Evolutionary conservation across 164 flowering plant species (phyloP), one percentile per base, ranked within the genome.

Genomic region (Macadamia tetraphylla): DNA sequence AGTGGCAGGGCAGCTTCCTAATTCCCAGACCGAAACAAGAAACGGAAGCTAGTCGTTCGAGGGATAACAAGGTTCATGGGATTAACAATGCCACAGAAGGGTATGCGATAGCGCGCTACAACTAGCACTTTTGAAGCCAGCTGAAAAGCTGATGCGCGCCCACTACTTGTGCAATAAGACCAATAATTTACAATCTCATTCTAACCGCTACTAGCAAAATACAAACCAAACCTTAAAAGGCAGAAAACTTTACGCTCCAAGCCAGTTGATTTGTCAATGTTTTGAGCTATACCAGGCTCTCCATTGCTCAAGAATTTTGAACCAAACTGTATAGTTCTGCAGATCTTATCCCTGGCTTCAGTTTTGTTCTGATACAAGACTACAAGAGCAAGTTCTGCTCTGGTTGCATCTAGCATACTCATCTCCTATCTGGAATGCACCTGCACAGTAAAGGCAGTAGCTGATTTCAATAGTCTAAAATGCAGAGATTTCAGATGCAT

Each of bases 311-410:
- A 60, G 78, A 89, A 95, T 71, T 91, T 95, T 15, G 98, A 92
- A 70, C 99, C 99, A 77, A 92, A 95, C 49, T 95, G 99, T 73
- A 95, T 95, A 48, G 98, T 92, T 79, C 98, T 82, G 86, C 98
- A 92, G 75, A 92, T 85, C 89, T 95, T 95, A 81, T 95, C 99
- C 82, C 98, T 87, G 48, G 99, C 91, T 83, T 95, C 99, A 66
- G 99, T 98, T 53, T 53, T 53, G 57, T 53, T 53, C 57, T 13
- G 75, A 74, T 90, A 95, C 73, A 92, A 64, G 62, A 95, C 88
- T 44, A 84, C 73, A 60, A 92, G 92, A 63, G 79, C 99, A 73
- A 95, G 97, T 70, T 95, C 99, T 51, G 98, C 89, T 79, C 98
- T 79, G 32, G 97, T 82, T 56, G 80, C 87, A 72, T 95, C 99